Evolutionary conservation across 192 early-diverging fungal species (phyloP), one percentile per base, ranked within the genome.

Genomic region (Dissophora ornata): DNA sequence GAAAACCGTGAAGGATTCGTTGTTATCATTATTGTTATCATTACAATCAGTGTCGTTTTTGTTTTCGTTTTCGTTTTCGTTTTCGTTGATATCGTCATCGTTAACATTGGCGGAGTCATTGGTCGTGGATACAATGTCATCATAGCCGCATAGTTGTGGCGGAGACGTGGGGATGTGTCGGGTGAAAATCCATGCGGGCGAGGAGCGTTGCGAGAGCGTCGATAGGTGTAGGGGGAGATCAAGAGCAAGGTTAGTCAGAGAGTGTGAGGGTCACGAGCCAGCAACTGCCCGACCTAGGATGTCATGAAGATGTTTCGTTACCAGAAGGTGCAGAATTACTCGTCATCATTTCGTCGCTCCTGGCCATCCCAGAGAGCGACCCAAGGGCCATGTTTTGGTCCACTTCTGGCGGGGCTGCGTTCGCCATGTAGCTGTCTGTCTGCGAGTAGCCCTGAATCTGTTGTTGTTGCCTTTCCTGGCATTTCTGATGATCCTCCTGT

Each of bases 301-400:
- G 29, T 28, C 7, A 19, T 16, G 12, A 60, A 28, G 10, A 40
- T 15, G 21, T 32, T 54, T 28, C 48, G 13, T 66, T 77, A 77
- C 73, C 58, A 55, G 73, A 67, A 25, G 45, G 52, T 32, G 52
- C 53, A 55, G 73, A 57, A 24, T 61, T 67, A n/a, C 32, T 67
- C 22, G 41, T 32, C 47, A 67, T 49, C 9, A 58, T 50, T 16
- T 57, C 65, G 16, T 51, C 65, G 24, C 30, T 51, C 11, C 22
- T 58, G 8, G 34, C 12, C 44, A 62, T 16, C 1, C 48, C 55
- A 10, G 71, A 33, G 18, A 74, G 49, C 22, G 71, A 28, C 9
- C 18, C 33, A 9, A 77, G 15, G 2, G 26, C 30, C 33, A 53
- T 18, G 2, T 24, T 32, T 8, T 64, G 28, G 30, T 38, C 47